Percentiles rank a stretch among this genome's conserved stretches.
Conservation (phyloP, 331 rosid genomes). For the Prunus yedoensis region DNA sequence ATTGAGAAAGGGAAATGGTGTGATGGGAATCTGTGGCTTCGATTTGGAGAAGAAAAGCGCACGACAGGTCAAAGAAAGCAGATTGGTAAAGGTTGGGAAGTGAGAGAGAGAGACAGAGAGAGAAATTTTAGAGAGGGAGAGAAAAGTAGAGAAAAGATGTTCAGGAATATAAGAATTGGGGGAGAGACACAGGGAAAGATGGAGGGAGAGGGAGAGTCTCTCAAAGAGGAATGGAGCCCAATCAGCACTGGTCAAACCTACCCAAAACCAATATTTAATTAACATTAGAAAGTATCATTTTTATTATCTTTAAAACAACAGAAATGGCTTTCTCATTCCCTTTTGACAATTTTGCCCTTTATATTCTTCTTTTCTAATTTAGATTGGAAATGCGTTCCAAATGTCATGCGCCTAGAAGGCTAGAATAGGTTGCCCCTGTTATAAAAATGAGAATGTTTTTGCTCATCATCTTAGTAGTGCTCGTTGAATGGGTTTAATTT, state of each 20-base stretch:
- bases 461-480: too few relatives aligned
- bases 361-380: too few relatives aligned
- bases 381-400: background rate
- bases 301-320: conserved; percentile 21
- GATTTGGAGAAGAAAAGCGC: conserved; percentile 40
- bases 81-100: conserved; percentile 44
- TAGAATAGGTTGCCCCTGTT: conserved; percentile 16
- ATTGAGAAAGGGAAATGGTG: conserved; percentile 33
- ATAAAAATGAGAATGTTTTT: too few relatives aligned
- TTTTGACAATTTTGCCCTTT: conserved; percentile 36
- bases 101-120: background rate
- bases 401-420: background rate
- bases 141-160: background rate
- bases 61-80: conserved; percentile 69
- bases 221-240: conserved; percentile 36
- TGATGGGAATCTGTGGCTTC: conserved; percentile 37
- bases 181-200: conserved; percentile 13
- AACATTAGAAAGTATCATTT: conserved; percentile 18
- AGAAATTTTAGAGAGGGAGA: conserved; percentile 1
- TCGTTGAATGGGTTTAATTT: background rate
- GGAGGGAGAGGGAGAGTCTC: conserved; percentile 16
- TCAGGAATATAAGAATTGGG: conserved; percentile 12
- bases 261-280: conserved; percentile 47
- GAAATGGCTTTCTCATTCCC: background rate
- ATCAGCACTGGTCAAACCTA: conserved; percentile 87